These are phyloP conservation scores for Luffa aegyptiaca DNA, from an alignment of 306 rosid genomes.

Conservation along the genomic window DNA sequence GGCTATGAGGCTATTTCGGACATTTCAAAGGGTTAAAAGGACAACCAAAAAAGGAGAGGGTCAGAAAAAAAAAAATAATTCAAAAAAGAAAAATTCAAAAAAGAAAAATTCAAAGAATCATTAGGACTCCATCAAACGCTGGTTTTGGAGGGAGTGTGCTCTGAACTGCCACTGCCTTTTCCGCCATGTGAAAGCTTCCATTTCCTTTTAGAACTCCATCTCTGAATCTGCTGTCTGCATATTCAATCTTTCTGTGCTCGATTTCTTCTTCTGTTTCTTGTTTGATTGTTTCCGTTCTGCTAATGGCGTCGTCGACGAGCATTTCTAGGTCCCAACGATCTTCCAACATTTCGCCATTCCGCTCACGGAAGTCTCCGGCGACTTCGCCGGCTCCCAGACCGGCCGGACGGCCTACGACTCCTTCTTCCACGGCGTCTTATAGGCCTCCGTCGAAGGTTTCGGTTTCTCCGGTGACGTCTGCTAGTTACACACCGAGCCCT, in stretches of 20 bases:
- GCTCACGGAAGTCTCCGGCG: slow-evolving; percentile 45
- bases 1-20: not conserved
- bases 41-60: not conserved
- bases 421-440: slow-evolving; percentile 33
- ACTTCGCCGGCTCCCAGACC: slow-evolving; percentile 15
- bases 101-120: slow-evolving; percentile 10
- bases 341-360: slow-evolving; percentile 43
- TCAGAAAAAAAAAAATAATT: not conserved
- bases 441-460: slow-evolving; percentile 32
- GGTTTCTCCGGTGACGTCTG: slow-evolving; percentile 27
- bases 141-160: slow-evolving; percentile 46
- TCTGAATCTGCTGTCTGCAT: not conserved
- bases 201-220: not conserved
- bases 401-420: slow-evolving; percentile 41
- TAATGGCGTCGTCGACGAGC: slow-evolving; percentile 34
- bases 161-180: not conserved
- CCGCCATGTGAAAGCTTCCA: slow-evolving; percentile 10
- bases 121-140: slow-evolving; percentile 1
- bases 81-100: not conserved
- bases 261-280: not conserved
- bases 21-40: slow-evolving; percentile 9
- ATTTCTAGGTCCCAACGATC: slow-evolving; percentile 43
- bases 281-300: slow-evolving; percentile 5
- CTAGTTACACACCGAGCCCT: slow-evolving; percentile 16
- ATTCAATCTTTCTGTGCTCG: not conserved